Conservation (phyloP, 192 early-diverging fungal species). For the Chytriomyces confervae region DNA sequence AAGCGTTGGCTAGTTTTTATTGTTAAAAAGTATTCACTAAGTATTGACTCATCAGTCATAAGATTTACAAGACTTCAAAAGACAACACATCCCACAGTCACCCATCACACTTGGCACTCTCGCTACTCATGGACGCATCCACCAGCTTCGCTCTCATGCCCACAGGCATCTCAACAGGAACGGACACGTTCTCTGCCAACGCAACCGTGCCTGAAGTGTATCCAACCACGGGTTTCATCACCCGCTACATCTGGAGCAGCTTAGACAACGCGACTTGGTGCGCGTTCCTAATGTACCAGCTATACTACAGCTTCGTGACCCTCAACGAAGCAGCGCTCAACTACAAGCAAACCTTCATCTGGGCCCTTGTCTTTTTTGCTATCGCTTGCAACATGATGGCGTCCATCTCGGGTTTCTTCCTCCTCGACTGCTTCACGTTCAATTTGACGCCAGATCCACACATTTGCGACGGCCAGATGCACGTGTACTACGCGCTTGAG, state of each 20-base stretch:
- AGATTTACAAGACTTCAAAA: too few relatives aligned
- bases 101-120: too few relatives aligned
- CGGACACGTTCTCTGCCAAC: too few relatives aligned
- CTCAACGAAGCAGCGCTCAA: neutral
- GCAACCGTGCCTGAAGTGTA: too few relatives aligned
- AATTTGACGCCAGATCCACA: neutral
- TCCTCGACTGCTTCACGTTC: conserved; percentile 6
- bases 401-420: neutral
- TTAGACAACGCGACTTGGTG: conserved; percentile 8
- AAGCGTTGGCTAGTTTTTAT: too few relatives aligned
- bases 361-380: neutral
- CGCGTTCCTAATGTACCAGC: neutral
- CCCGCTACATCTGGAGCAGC: neutral
- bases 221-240: too few relatives aligned
- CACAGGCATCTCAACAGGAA: too few relatives aligned
- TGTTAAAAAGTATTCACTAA: too few relatives aligned
- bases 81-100: too few relatives aligned
- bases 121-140: too few relatives aligned
- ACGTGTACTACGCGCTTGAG: neutral
- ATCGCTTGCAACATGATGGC: neutral
- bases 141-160: too few relatives aligned
- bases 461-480: neutral
- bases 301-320: neutral
- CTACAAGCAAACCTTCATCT: neutral
- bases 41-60: too few relatives aligned